Percentiles rank a stretch among this genome's conserved stretches.
Evolutionary conservation across 768 basidiomycete species (phyloP).

Genomic region (Tricholoma hemisulphureum): DNA sequence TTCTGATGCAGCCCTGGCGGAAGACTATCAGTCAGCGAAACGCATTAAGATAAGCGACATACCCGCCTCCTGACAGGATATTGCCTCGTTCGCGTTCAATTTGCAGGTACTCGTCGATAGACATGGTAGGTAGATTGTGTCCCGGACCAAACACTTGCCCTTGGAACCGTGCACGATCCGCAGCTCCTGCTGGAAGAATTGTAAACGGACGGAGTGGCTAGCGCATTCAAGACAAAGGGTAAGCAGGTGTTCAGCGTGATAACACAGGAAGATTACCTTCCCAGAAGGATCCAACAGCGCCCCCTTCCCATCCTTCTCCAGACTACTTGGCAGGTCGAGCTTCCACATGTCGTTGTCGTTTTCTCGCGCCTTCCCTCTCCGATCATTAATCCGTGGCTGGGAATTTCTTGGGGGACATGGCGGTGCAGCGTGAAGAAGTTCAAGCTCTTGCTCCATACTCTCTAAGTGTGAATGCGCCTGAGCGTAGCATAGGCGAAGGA

Average conservation of each 20-base stretch:
- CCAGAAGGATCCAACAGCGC: slow-evolving; percentile 74
- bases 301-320: slow-evolving; percentile 50
- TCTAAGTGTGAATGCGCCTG: slow-evolving; percentile 68
- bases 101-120: slow-evolving; percentile 90
- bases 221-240: background rate
- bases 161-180: slow-evolving; percentile 71
- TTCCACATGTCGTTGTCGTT: slow-evolving; percentile 65
- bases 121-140: slow-evolving; percentile 90
- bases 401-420: slow-evolving; percentile 33
- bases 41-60: slow-evolving; percentile 25
- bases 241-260: background rate
- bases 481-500: slow-evolving; percentile 70
- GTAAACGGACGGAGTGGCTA: slow-evolving; percentile 92
- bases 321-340: slow-evolving; percentile 54
- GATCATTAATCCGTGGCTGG: slow-evolving; percentile 33
- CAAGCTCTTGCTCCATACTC: slow-evolving; percentile 68
- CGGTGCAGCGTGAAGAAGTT: slow-evolving; percentile 61
- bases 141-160: slow-evolving; percentile 81
- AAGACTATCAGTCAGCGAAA: slow-evolving; percentile 9
- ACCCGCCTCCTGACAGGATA: slow-evolving; percentile 88
- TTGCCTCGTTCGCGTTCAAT: slow-evolving; percentile 83
- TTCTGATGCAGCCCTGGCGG: slow-evolving; percentile 61
- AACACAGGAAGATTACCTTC: slow-evolving; percentile 48
- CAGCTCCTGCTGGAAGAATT: slow-evolving; percentile 72
- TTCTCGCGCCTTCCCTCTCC: slow-evolving; percentile 37